Conservation (phyloP, 176 grass and related monocot genomes). For the Carex pumila region DNA sequence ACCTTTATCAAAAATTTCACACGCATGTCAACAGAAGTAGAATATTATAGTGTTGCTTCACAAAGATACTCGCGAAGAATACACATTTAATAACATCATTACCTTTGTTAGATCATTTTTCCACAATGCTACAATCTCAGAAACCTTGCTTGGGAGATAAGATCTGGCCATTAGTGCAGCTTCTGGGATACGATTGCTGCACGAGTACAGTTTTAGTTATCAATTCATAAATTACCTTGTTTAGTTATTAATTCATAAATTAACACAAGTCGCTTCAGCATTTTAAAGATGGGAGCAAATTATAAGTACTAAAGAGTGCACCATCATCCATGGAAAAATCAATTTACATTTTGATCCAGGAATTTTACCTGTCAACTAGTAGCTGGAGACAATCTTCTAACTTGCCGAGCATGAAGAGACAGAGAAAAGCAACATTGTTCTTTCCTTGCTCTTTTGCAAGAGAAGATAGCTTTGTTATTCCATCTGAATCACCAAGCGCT, state of each 20-base stretch:
- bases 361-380: slow-evolving; percentile 71
- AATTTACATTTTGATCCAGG: neutral
- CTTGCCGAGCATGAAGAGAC: slow-evolving; percentile 91
- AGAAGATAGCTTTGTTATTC: slow-evolving; percentile 64
- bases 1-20: slow-evolving; percentile 32
- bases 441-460: slow-evolving; percentile 87
- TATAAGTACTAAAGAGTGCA: neutral
- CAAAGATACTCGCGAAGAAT: neutral
- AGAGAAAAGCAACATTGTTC: slow-evolving; percentile 95
- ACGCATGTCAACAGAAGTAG: neutral
- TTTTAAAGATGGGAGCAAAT: neutral
- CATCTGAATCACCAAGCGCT: slow-evolving; percentile 87
- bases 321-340: neutral
- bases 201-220: slow-evolving; percentile 12
- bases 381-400: slow-evolving; percentile 92
- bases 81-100: slow-evolving; percentile 22
- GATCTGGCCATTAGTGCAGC: slow-evolving; percentile 94
- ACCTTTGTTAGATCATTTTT: slow-evolving; percentile 91
- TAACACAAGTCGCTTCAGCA: neutral
- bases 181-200: slow-evolving; percentile 95
- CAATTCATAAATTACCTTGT: too few relatives aligned
- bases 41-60: neutral
- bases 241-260: neutral
- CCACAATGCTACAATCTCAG: slow-evolving; percentile 78
- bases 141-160: slow-evolving; percentile 94